Percentiles rank a stretch among this genome's conserved stretches.
phyloP scores from a whole-genome alignment of 2,329 filamentous ascomycete species.

The Trichoderma sp. region DNA sequence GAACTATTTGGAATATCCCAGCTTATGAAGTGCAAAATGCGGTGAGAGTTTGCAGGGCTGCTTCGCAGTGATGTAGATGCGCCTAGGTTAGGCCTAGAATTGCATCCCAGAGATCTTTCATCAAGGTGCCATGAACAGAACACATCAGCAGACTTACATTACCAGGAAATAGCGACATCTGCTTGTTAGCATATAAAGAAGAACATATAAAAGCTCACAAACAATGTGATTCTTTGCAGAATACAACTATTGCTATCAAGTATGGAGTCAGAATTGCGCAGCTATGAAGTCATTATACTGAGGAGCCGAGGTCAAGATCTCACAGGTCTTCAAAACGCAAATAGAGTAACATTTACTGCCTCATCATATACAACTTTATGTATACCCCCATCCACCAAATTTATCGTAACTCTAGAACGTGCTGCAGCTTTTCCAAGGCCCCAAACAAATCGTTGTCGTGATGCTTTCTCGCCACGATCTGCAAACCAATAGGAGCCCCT shows the following conservation, averaged over 20 bases:
- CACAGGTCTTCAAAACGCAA: not conserved
- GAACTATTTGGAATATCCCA: not conserved
- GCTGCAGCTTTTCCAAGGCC: constrained; percentile 30
- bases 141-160: too few relatives aligned
- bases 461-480: constrained; percentile 37
- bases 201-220: not conserved
- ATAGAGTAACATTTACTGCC: not conserved
- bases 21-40: not conserved
- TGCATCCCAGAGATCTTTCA: not conserved
- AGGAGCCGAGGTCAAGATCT: not conserved
- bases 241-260: not conserved
- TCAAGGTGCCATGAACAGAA: too few relatives aligned
- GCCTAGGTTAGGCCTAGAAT: not conserved
- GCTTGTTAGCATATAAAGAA: too few relatives aligned
- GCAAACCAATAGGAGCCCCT: constrained; percentile 29
- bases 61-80: not conserved
- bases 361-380: not conserved
- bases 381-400: not conserved
- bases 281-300: not conserved
- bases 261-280: not conserved
- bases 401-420: not conserved
- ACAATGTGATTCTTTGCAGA: not conserved
- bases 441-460: constrained; percentile 40
- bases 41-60: not conserved
- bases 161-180: too few relatives aligned